Evolutionary conservation across 2,329 filamentous ascomycete species (phyloP).

Genomic region (Fusarium sp.): DNA sequence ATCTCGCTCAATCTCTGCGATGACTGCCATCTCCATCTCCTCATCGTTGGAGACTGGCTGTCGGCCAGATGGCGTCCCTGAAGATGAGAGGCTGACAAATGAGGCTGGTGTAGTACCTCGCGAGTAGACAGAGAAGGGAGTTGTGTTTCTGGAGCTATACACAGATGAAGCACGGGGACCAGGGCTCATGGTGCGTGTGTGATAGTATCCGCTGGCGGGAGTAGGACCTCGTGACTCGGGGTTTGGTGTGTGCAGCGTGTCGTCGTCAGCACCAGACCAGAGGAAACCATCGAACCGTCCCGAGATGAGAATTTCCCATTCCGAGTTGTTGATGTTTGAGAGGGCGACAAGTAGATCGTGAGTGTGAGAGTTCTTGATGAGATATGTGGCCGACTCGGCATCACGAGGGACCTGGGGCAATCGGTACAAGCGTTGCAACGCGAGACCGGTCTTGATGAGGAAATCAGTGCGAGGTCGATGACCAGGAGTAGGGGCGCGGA

Average conservation of each 20-base stretch:
- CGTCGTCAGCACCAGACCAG: conserved; percentile 85
- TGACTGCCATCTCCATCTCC: conserved; percentile 87
- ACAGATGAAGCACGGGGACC: conserved; percentile 53
- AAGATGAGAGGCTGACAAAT: conserved; percentile 65
- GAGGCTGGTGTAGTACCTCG: conserved; percentile 65
- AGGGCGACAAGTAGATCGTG: conserved; percentile 89
- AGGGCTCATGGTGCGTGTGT: conserved; percentile 51
- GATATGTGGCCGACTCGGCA: conserved; percentile 83
- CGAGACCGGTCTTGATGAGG: conserved; percentile 75
- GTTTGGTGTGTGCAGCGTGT: conserved; percentile 49
- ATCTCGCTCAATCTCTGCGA: conserved; percentile 90
- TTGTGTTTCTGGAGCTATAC: conserved; percentile 56
- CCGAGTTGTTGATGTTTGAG: conserved; percentile 85
- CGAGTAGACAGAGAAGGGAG: conserved; percentile 60
- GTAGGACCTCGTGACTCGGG: conserved; percentile 63
- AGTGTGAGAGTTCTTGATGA: conserved; percentile 80
- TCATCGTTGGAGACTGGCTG: conserved; percentile 86
- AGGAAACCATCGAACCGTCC: conserved; percentile 95
- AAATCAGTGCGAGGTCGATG: conserved; percentile 73
- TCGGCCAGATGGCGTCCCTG: conserved; percentile 53
- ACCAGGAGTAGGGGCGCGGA: conserved; percentile 72
- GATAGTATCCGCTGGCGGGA: conserved; percentile 59
- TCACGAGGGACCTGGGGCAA: conserved; percentile 77
- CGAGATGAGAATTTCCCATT: conserved; percentile 95
- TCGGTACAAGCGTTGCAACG: conserved; percentile 85